These are phyloP conservation scores for Xylariaceae sp. DNA, from an alignment of 2,329 filamentous ascomycete genomes.

Conservation along the genomic window DNA sequence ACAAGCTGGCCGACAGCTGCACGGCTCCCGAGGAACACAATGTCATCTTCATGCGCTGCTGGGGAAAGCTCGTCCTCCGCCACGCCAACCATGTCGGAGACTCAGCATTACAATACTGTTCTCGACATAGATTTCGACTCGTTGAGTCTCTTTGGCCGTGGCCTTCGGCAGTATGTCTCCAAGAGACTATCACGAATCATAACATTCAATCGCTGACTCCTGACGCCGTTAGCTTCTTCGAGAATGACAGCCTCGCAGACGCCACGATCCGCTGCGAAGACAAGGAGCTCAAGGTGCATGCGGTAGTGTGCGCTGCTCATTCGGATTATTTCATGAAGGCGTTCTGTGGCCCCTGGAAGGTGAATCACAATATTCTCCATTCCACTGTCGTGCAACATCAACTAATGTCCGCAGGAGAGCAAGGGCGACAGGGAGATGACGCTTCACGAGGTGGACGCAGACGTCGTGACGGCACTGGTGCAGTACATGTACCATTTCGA, in stretches of 20 bases:
- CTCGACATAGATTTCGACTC: too few species aligned
- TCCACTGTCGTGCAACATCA: not conserved
- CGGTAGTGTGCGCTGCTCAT: not conserved
- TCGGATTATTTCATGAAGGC: not conserved
- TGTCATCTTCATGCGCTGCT: too few species aligned
- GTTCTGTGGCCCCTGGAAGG: not conserved
- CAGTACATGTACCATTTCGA: not conserved
- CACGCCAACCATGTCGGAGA: too few species aligned
- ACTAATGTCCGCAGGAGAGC: not conserved
- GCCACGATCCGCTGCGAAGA: not conserved
- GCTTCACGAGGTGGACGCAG: not conserved
- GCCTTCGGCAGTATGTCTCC: too few species aligned
- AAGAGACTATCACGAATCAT: too few species aligned
- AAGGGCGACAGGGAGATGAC: not conserved
- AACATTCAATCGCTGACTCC: too few species aligned
- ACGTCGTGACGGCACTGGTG: not conserved
- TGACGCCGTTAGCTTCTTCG: too few species aligned
- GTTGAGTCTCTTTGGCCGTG: too few species aligned
- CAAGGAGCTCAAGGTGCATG: not conserved
- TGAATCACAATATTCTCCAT: not conserved
- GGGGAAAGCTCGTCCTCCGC: too few species aligned
- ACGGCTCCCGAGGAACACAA: too few species aligned
- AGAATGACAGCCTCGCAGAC: not conserved
- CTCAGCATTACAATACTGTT: too few species aligned
- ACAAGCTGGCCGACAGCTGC: too few species aligned